These are phyloP conservation scores for Quillaja saponaria DNA, from an alignment of 306 rosid species.

Conservation along the genomic window DNA sequence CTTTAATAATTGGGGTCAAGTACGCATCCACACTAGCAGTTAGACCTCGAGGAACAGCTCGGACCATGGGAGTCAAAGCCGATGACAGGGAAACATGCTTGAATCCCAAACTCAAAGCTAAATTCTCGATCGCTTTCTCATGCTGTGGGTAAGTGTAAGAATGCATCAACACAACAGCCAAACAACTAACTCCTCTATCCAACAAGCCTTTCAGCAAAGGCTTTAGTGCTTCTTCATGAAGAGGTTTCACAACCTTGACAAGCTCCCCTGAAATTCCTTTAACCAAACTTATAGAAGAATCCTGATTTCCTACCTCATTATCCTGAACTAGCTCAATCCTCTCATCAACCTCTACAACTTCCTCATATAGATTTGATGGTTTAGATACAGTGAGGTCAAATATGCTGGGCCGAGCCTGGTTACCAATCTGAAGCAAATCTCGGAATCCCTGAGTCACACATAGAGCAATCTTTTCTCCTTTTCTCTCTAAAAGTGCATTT, in stretches of 20 bases:
- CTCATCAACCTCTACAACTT: conserved; percentile 85
- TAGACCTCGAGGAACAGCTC: conserved; percentile 94
- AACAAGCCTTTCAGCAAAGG: conserved; percentile 54
- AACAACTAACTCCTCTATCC: conserved; percentile 69
- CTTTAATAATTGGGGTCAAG: conserved; percentile 92
- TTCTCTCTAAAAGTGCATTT: conserved; percentile 87
- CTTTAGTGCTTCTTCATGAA: conserved; percentile 58
- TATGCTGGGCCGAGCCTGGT: conserved; percentile 94
- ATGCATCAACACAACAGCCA: conserved; percentile 94
- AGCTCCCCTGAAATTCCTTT: conserved; percentile 89
- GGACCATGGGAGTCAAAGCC: conserved; percentile 93
- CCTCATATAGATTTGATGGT: conserved; percentile 86
- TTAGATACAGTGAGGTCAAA: conserved; percentile 82
- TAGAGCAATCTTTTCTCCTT: conserved; percentile 87
- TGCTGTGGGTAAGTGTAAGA: conserved; percentile 84
- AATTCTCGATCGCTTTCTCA: conserved; percentile 57
- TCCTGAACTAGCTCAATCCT: conserved; percentile 67
- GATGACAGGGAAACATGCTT: conserved; percentile 89
- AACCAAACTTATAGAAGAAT: conserved; percentile 38
- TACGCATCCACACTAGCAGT: conserved; percentile 96
- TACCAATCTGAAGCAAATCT: conserved; percentile 84
- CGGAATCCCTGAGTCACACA: conserved; percentile 89
- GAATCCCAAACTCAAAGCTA: conserved; percentile 81
- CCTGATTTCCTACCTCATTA: conserved; percentile 35
- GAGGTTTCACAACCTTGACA: conserved; percentile 71